These are phyloP conservation scores for Blastobotrys capitulatus DNA, from an alignment of 1,139 yeast genomes.

Conservation along the genomic window DNA sequence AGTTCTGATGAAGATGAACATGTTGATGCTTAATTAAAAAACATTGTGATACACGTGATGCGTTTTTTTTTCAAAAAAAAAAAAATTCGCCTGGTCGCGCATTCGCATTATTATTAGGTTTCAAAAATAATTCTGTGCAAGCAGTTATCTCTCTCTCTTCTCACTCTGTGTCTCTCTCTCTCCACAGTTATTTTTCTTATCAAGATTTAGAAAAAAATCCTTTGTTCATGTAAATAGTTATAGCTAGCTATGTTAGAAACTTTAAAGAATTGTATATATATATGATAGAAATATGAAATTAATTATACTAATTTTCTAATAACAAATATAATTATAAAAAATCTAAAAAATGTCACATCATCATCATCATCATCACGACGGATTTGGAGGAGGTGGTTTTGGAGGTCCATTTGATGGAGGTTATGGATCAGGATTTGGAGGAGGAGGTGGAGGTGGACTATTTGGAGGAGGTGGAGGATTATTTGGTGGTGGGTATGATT, in stretches of 20 bases:
- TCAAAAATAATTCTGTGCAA: no score
- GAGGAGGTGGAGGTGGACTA: not conserved
- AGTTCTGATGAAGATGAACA: not conserved
- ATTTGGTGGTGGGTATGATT: not conserved
- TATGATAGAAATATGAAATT: no score
- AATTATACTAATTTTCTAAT: no score
- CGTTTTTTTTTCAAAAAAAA: not conserved
- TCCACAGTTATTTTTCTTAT: no score
- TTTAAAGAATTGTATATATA: no score
- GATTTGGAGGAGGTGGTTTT: not conserved
- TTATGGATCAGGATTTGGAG: not conserved
- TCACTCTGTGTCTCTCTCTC: no score
- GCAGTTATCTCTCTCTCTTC: no score
- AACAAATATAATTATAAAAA: not conserved
- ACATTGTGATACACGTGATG: not conserved
- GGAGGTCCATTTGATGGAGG: not conserved
- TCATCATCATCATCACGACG: not conserved
- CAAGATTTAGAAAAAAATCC: no score
- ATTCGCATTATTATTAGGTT: no score
- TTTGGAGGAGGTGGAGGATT: not conserved
- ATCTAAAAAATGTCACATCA: not conserved
- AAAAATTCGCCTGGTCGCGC: not conserved
- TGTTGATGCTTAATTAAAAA: not conserved
- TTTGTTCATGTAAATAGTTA: no score
- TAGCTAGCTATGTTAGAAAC: no score